These are phyloP conservation scores for Dioscorea cayenensis DNA, from an alignment of 116 monocot species.

Conservation along the genomic window DNA sequence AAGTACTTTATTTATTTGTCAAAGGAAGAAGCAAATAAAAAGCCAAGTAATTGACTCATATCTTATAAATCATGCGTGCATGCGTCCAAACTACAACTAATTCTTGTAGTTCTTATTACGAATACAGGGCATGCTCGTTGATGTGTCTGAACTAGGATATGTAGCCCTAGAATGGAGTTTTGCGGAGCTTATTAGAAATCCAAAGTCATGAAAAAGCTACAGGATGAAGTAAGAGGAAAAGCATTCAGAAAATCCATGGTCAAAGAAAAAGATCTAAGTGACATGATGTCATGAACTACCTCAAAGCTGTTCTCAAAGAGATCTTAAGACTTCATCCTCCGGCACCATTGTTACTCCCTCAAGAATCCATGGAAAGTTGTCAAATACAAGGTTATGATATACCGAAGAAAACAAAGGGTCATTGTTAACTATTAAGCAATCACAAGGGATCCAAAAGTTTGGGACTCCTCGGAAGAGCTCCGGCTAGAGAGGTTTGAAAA, in stretches of 20 bases:
- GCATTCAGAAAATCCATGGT: background rate
- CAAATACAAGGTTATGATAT: too few species aligned
- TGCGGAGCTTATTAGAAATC: conserved; percentile 1
- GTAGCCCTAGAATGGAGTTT: conserved; percentile 1
- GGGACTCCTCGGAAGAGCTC: conserved; percentile 10
- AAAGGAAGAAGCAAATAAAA: too few species aligned
- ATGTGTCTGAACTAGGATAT: background rate
- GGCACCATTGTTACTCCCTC: background rate
- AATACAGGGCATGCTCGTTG: background rate
- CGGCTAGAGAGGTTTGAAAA: conserved; percentile 10
- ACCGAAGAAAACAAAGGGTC: background rate
- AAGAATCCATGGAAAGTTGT: background rate
- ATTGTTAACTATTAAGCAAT: conserved; percentile 7
- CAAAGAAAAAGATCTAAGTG: background rate
- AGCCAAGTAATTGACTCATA: too few species aligned
- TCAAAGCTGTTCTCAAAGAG: conserved; percentile 3
- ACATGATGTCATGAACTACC: conserved; percentile 10
- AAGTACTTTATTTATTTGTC: too few species aligned
- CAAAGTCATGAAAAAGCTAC: conserved; percentile 3
- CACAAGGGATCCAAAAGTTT: background rate
- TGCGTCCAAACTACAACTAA: too few species aligned
- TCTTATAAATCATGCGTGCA: too few species aligned
- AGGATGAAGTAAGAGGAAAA: background rate
- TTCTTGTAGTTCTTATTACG: too few species aligned
- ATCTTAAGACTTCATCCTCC: conserved; percentile 2